A percentile compares a stretch with the other conserved stretches of the same genome.
Conservation (phyloP, 2,329 filamentous ascomycete genomes). For the Pleoardoris graminearum region DNA sequence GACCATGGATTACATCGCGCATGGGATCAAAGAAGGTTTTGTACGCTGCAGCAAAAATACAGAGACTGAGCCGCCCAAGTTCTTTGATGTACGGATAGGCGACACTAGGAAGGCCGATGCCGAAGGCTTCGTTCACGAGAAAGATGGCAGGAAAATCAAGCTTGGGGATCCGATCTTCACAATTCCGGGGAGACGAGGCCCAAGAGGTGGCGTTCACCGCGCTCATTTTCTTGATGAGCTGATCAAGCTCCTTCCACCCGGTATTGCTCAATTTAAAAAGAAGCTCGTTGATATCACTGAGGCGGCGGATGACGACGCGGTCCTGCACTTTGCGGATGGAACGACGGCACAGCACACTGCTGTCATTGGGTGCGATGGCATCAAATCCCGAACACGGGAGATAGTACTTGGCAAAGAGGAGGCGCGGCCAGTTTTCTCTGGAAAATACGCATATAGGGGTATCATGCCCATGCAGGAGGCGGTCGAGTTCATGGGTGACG, state of each 20-base stretch:
- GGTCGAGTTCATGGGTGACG: slow-evolving; percentile 52
- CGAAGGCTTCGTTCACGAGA: slow-evolving; percentile 14
- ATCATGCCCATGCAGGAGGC: slow-evolving; percentile 64
- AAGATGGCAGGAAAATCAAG: slow-evolving; percentile 9
- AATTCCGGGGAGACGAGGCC: slow-evolving; percentile 29
- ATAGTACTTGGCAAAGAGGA: slow-evolving; percentile 55
- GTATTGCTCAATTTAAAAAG: slow-evolving; percentile 49
- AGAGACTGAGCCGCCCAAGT: slow-evolving; percentile 20
- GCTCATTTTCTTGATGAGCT: slow-evolving; percentile 56
- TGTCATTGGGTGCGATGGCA: slow-evolving; percentile 66
- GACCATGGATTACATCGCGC: slow-evolving; percentile 33
- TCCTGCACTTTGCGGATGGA: slow-evolving; percentile 51
- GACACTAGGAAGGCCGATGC: slow-evolving; percentile 25
- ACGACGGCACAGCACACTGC: slow-evolving; percentile 49
- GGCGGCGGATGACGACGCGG: slow-evolving; percentile 27
- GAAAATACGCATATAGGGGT: slow-evolving; percentile 65
- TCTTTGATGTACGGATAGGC: slow-evolving; percentile 30
- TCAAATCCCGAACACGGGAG: slow-evolving; percentile 60
- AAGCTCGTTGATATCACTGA: slow-evolving; percentile 30
- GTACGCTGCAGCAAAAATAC: slow-evolving; percentile 16
- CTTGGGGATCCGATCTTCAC: slow-evolving; percentile 27
- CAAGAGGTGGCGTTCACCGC: slow-evolving; percentile 49
- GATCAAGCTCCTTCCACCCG: slow-evolving; percentile 51
- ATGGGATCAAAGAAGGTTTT: slow-evolving; percentile 17
- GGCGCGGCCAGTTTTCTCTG: slow-evolving; percentile 55